phyloP scores from a whole-genome alignment of 2,329 filamentous ascomycete genomes.

The Dactylonectria estremocensis region DNA sequence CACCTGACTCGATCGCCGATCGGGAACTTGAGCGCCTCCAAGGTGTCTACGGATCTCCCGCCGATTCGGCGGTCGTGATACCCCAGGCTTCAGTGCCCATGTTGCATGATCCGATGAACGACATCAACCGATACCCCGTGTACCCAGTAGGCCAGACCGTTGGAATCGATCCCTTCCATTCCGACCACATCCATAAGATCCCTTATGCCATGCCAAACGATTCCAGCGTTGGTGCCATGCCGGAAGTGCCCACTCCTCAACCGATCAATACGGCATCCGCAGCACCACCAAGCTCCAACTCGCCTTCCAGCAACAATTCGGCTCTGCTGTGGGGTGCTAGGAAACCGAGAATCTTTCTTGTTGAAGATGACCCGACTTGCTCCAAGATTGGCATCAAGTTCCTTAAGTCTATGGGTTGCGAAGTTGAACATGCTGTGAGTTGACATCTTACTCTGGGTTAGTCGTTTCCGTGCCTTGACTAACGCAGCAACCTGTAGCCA shows the following conservation, averaged over 20 bases:
- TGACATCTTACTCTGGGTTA: slow-evolving; percentile 1
- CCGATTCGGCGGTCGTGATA: slow-evolving; percentile 65
- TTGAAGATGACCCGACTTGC: slow-evolving; percentile 84
- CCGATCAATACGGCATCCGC: slow-evolving; percentile 47
- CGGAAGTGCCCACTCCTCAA: slow-evolving; percentile 60
- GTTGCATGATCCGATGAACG: slow-evolving; percentile 69
- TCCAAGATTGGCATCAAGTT: slow-evolving; percentile 79
- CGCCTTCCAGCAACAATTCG: slow-evolving; percentile 54
- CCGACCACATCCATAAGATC: slow-evolving; percentile 95
- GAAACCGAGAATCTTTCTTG: slow-evolving; percentile 87
- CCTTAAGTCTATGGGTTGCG: slow-evolving; percentile 75
- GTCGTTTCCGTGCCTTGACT: slow-evolving; percentile 20
- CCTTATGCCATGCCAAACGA: slow-evolving; percentile 83
- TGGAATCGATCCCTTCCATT: slow-evolving; percentile 94
- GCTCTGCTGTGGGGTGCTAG: slow-evolving; percentile 68
- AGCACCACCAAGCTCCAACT: slow-evolving; percentile 37
- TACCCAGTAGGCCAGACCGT: slow-evolving; percentile 93
- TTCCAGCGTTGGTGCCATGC: slow-evolving; percentile 54
- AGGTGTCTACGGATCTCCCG: slow-evolving; percentile 67
- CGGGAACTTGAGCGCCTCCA: slow-evolving; percentile 71
- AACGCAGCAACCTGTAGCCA: slow-evolving; percentile 46
- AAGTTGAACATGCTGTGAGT: slow-evolving; percentile 78
- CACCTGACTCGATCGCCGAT: slow-evolving; percentile 67
- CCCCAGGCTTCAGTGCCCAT: slow-evolving; percentile 62
- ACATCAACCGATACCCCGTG: slow-evolving; percentile 76